Evolutionary conservation across 345 rosid genomes (phyloP).

Genomic region (Populus alba): DNA sequence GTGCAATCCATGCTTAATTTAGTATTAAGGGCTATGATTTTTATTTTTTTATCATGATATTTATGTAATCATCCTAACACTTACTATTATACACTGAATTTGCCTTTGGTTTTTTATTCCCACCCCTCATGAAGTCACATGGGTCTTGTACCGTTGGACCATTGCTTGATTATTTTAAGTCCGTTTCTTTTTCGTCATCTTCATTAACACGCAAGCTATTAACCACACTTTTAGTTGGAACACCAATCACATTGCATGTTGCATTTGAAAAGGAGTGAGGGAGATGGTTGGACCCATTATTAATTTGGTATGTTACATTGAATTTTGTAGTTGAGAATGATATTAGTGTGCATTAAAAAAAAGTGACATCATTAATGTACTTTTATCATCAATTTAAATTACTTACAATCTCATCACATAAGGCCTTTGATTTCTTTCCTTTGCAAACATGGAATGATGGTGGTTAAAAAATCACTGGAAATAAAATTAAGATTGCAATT

Average conservation of each 20-base stretch:
- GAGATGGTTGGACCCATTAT: neutral
- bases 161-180: constrained; percentile 28
- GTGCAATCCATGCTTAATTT: constrained; percentile 11
- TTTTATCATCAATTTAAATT: no score
- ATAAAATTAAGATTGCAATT: no score
- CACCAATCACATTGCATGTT: constrained; percentile 19
- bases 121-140: constrained; percentile 50
- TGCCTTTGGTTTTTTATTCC: constrained; percentile 13
- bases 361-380: no score
- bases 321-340: no score
- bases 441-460: no score
- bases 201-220: neutral
- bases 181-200: constrained; percentile 18
- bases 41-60: no score
- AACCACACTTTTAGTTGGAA: constrained; percentile 5
- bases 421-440: no score
- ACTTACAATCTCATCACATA: no score
- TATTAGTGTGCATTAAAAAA: no score
- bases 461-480: no score
- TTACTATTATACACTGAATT: constrained; percentile 29
- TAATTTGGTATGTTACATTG: neutral
- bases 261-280: constrained; percentile 19
- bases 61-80: constrained; percentile 10
- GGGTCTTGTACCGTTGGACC: constrained; percentile 49
- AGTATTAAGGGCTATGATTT: neutral